Evolutionary conservation across 768 basidiomycete genomes (phyloP), one percentile per base, ranked within the genome.

Genomic region (Tulasnella sp.): DNA sequence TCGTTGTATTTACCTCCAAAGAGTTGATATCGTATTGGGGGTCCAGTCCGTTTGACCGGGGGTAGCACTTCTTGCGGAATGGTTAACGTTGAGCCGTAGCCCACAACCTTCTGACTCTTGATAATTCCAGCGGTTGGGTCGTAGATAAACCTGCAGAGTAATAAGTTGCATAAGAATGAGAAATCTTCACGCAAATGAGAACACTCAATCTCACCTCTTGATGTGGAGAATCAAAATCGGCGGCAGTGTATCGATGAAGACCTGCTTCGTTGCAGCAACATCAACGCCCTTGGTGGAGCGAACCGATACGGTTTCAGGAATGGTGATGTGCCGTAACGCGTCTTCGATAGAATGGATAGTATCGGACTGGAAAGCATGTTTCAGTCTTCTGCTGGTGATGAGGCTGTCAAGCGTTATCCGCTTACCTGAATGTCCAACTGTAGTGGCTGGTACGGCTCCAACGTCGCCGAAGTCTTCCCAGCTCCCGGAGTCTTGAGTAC

Each of bases 371-470:
- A 12, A n/a, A n/a, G 64, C 68, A n/a, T 42, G 9, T 5, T 19
- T 47, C 67, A 64, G n/a, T 71, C 36, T 16, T 36, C 17, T n/a
- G n/a, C n/a, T n/a, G n/a, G n/a, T n/a, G n/a, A n/a, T n/a, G n/a
- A n/a, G n/a, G n/a, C n/a, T n/a, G n/a, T n/a, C n/a, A n/a, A n/a
- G n/a, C n/a, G n/a, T n/a, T n/a, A n/a, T n/a, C n/a, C n/a, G 52
- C 78, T 52, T 64, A 90, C 91, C 83, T 94, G 90, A 42, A 98
- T 96, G 78, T 98, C 95, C 6, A 99, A 82, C 74, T 91, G 85
- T 19, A 99, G 79, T 7, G 91, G 89, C 73, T 94, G 86, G 89
- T 95, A 98, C 69, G 95, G 95, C 79, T 98, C 95, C 17, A 95
- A 85, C 32, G 93, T 87, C 32, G 92, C 89, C 1, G 90, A 91